These are phyloP conservation scores for Mucor piriformis DNA, from an alignment of 371 early-diverging fungal genomes.

Conservation along the genomic window DNA sequence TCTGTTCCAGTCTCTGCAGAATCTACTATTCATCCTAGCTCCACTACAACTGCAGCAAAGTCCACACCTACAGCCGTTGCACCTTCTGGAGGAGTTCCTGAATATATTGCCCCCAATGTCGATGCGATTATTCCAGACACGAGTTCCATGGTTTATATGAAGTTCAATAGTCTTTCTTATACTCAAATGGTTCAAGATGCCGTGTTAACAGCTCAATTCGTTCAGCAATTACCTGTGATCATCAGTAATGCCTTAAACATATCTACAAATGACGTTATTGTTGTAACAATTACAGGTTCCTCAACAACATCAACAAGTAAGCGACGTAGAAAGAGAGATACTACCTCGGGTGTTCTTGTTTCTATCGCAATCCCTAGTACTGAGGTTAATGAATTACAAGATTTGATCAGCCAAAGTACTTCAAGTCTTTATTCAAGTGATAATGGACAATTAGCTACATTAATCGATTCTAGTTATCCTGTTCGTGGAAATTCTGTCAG, in stretches of 20 bases:
- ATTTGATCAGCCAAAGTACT: slow-evolving; percentile 21
- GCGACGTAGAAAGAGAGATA: slow-evolving; percentile 11
- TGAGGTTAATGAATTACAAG: slow-evolving; percentile 23
- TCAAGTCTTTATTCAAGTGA: slow-evolving; percentile 36
- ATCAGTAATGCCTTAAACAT: slow-evolving; percentile 32
- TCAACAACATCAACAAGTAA: slow-evolving; percentile 5
- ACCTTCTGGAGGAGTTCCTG: slow-evolving; percentile 24
- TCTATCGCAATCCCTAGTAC: slow-evolving; percentile 41
- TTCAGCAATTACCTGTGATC: slow-evolving; percentile 40
- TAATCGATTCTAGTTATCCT: slow-evolving; percentile 41
- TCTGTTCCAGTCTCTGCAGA: slow-evolving; percentile 7
- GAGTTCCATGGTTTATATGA: slow-evolving; percentile 40
- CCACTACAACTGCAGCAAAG: neutral
- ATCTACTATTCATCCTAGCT: neutral
- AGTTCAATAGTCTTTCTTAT: slow-evolving; percentile 47
- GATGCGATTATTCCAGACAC: slow-evolving; percentile 49
- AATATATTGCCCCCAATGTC: slow-evolving; percentile 52
- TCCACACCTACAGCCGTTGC: neutral
- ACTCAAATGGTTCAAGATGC: slow-evolving; percentile 49
- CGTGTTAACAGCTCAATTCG: slow-evolving; percentile 50
- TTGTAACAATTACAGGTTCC: slow-evolving; percentile 46
- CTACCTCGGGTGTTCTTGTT: slow-evolving; percentile 37
- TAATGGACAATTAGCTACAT: slow-evolving; percentile 44
- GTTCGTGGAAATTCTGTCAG: slow-evolving; percentile 16
- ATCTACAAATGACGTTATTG: slow-evolving; percentile 47